Conservation (phyloP, 2,329 filamentous ascomycete species). For the Fusarium sacchari region DNA sequence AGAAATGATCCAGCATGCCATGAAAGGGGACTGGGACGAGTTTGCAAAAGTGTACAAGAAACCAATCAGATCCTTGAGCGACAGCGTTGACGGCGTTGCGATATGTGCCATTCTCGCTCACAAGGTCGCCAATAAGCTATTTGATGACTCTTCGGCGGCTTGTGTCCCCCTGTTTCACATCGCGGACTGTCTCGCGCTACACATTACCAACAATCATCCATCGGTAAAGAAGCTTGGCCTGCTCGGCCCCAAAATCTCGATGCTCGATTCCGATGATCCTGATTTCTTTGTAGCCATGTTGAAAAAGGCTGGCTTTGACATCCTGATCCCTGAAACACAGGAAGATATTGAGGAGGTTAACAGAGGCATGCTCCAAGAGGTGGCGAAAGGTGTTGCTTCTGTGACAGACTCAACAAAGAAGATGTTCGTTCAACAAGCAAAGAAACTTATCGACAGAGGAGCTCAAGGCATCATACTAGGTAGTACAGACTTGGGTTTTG, state of each 20-base stretch:
- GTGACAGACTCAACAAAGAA: background rate
- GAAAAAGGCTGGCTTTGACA: background rate
- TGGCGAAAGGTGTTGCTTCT: background rate
- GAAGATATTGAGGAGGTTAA: background rate
- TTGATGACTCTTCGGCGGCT: background rate
- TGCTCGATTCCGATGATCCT: background rate
- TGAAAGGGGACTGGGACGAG: background rate
- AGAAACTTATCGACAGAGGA: background rate
- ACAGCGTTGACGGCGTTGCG: background rate
- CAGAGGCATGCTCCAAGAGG: background rate
- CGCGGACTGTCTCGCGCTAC: background rate
- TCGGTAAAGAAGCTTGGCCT: background rate
- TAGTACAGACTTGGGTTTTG: background rate
- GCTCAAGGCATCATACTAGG: background rate
- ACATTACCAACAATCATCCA: background rate
- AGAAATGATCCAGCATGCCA: slow-evolving; percentile 1
- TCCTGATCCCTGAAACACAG: background rate
- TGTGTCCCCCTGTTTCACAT: background rate
- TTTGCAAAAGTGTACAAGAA: background rate
- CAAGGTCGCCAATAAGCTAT: background rate
- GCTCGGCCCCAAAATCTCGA: background rate
- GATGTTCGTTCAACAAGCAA: background rate
- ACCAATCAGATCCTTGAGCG: background rate
- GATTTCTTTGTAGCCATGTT: background rate
- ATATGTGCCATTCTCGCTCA: slow-evolving; percentile 4